Evolutionary conservation across 805 yeast species (phyloP), one percentile per base, ranked within the genome.

Genomic region (Ogataea polymorpha): DNA sequence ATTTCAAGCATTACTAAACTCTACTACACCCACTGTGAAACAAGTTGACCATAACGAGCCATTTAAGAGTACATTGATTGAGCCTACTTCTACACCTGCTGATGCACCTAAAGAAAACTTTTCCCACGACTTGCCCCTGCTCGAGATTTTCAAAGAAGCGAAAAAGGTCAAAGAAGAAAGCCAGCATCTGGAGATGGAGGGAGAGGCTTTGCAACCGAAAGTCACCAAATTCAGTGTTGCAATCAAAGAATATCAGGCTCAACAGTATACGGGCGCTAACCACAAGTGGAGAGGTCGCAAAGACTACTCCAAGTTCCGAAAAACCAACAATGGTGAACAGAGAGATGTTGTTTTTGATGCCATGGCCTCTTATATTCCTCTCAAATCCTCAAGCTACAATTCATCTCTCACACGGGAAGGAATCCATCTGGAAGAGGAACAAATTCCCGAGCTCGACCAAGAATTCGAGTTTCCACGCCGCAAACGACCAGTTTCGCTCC

Each of bases 301-400:
- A 11, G 42, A 51, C 20, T 49, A 44, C 34, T 47, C 53, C 11
- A 38, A 29, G 4, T 51, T 51, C 35, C 42, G 42, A n/a, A 47
- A 44, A 32, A 39, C 38, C 12, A 20, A 25, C 6, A 37, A 38
- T 15, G 26, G 27, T 13, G 41, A 29, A 5, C 31, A 32, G 11
- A 21, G 32, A 14, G 50, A 46, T 33, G 48, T 51, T 9, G 37
- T 48, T n/a, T 48, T 48, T 26, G 53, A 51, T 34, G 55, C 55
- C 5, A 51, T 51, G 6, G 31, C 44, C 10, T 41, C 49, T 3
- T 45, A 39, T n/a, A 34, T 51, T 12, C 28, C 25, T 6, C 32
- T 51, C 36, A 48, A 37, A 23, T 39, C 36, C 6, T 46, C 53
- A 3, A 34, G 20, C 18, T 49, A 46, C 37, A 45, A 45, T 15